phyloP scores from a whole-genome alignment of 2,329 filamentous ascomycete genomes.

The Colletotrichum musae region DNA sequence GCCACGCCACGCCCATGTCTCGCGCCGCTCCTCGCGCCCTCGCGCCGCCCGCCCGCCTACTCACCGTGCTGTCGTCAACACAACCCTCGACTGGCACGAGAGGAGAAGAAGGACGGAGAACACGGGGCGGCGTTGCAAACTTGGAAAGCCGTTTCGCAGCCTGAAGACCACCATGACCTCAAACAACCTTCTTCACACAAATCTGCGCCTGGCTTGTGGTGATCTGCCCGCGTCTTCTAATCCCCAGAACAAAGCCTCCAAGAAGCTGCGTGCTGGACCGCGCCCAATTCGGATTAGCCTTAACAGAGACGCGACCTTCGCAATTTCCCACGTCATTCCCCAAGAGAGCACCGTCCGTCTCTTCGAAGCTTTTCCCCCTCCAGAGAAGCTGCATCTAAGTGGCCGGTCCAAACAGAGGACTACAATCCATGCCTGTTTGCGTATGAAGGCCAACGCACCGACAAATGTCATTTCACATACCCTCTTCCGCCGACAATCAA shows the following conservation, averaged over 20 bases:
- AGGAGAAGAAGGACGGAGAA: not conserved
- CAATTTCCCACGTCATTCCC: constrained; percentile 11
- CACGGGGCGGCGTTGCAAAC: not conserved
- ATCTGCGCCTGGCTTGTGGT: not conserved
- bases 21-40: constrained; percentile 3
- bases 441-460: not conserved
- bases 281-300: not conserved
- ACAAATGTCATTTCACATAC: constrained; percentile 1
- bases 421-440: constrained; percentile 9
- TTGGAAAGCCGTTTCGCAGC: constrained; percentile 1
- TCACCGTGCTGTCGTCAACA: not conserved
- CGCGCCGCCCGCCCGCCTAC: not conserved
- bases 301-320: constrained; percentile 4
- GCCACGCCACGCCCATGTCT: not conserved
- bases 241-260: not conserved
- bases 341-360: not conserved
- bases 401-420: constrained; percentile 5
- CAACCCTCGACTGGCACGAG: not conserved
- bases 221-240: not conserved
- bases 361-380: not conserved
- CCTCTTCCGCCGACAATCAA: not conserved
- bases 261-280: not conserved
- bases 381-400: not conserved
- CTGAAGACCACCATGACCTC: not conserved
- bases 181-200: not conserved